Percentiles rank a stretch among this genome's conserved stretches.
phyloP scores from a whole-genome alignment of 495 filamentous ascomycete genomes.

The Corynascus novoguineensis region DNA sequence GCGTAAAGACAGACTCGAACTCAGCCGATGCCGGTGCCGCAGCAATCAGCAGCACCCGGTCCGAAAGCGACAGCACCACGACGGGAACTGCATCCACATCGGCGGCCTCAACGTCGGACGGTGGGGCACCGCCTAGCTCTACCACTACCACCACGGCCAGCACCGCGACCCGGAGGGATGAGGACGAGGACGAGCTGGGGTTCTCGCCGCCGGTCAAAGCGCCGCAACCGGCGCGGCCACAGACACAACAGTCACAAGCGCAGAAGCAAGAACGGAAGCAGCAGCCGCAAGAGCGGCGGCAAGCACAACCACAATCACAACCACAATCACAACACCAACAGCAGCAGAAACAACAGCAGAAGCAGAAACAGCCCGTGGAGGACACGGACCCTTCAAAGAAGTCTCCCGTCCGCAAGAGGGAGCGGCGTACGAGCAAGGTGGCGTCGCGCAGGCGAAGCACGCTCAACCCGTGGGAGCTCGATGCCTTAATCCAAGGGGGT shows the following conservation, averaged over 20 bases:
- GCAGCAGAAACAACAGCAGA: conserved; percentile 3
- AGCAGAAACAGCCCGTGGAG: background rate
- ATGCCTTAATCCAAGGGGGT: conserved; percentile 37
- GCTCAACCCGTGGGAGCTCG: conserved; percentile 65
- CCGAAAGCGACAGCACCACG: conserved; percentile 3
- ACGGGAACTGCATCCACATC: conserved; percentile 2
- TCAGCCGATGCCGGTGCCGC: background rate
- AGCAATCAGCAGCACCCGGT: conserved; percentile 9
- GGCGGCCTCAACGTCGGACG: background rate
- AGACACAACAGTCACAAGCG: background rate
- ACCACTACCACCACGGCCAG: background rate
- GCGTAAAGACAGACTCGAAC: conserved; percentile 14
- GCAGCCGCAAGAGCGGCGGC: conserved; percentile 2
- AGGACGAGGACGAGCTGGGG: conserved; percentile 16
- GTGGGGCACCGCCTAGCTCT: conserved; percentile 1
- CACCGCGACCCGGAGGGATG: too few species aligned
- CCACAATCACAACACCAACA: conserved; percentile 1
- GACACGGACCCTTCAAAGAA: background rate
- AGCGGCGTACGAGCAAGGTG: conserved; percentile 26
- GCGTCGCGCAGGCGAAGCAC: conserved; percentile 59
- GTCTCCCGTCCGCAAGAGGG: conserved; percentile 36
- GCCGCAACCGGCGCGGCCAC: background rate
- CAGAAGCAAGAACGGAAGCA: background rate
- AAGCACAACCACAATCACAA: too few species aligned
- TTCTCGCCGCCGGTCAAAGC: background rate